These are phyloP conservation scores for Calycina herbarum DNA, from an alignment of 2,329 filamentous ascomycete genomes.

Conservation along the genomic window DNA sequence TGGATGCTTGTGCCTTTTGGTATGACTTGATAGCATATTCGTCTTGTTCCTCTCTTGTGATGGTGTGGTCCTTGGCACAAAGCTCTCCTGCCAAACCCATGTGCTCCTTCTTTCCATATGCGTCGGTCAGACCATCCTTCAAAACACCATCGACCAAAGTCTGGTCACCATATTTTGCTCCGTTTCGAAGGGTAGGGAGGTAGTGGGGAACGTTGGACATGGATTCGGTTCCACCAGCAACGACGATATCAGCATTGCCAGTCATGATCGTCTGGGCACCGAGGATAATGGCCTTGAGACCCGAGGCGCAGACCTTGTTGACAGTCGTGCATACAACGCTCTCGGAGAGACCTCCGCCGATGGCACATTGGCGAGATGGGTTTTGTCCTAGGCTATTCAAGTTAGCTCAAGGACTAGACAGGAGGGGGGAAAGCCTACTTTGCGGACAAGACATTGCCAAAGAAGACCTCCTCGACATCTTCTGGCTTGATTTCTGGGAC, in stretches of 20 bases:
- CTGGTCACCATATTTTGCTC: slow-evolving; percentile 93
- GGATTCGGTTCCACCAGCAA: slow-evolving; percentile 93
- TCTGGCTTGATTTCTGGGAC: slow-evolving; percentile 83
- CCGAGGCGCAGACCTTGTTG: slow-evolving; percentile 98
- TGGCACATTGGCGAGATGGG: slow-evolving; percentile 89
- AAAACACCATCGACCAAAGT: slow-evolving; percentile 86
- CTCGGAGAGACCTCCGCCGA: slow-evolving; percentile 81
- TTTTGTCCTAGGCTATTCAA: slow-evolving; percentile 81
- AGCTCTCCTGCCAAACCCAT: slow-evolving; percentile 95
- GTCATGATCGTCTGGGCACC: slow-evolving; percentile 97
- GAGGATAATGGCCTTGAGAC: slow-evolving; percentile 90
- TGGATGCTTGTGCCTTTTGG: slow-evolving; percentile 86
- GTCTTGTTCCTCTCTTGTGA: slow-evolving; percentile 85
- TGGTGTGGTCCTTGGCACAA: slow-evolving; percentile 79
- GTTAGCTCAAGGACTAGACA: slow-evolving; percentile 16
- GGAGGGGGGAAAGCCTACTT: slow-evolving; percentile 57
- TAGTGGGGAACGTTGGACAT: slow-evolving; percentile 99
- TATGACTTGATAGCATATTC: slow-evolving; percentile 95
- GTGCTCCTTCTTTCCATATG: slow-evolving; percentile 88
- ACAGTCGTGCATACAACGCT: slow-evolving; percentile 84
- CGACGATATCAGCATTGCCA: slow-evolving; percentile 87
- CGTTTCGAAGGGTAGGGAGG: slow-evolving; percentile 80
- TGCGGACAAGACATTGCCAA: slow-evolving; percentile 96
- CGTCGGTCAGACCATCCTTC: slow-evolving; percentile 92
- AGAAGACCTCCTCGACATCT: slow-evolving; percentile 94